These are phyloP conservation scores for Naganishia vaughanmartiniae DNA, from an alignment of 768 basidiomycete genomes.

Conservation along the genomic window DNA sequence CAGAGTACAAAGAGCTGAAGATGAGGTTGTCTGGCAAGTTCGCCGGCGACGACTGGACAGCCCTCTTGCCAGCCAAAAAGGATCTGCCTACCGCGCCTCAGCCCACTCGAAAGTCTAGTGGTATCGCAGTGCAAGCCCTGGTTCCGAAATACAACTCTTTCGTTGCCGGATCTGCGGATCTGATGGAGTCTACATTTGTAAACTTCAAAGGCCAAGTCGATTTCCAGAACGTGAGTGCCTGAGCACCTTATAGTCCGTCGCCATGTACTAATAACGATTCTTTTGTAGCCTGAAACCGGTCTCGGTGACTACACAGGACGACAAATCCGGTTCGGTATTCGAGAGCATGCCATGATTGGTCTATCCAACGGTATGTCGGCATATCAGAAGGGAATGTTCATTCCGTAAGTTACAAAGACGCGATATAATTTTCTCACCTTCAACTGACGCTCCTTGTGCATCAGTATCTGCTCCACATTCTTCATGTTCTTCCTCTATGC, in stretches of 20 bases:
- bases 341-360: constrained; percentile 50
- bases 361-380: constrained; percentile 47
- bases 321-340: constrained; percentile 49
- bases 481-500: constrained; percentile 53
- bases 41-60: constrained; percentile 39
- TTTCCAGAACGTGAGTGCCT: constrained; percentile 45
- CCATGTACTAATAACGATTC: no score
- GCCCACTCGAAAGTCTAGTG: constrained; percentile 43
- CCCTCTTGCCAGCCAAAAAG: constrained; percentile 38
- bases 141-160: constrained; percentile 41
- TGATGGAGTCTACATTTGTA: constrained; percentile 49
- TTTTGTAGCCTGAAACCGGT: constrained; percentile 37
- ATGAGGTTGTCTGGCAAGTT: constrained; percentile 39
- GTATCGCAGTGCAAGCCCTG: constrained; percentile 41
- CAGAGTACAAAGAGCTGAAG: constrained; percentile 37
- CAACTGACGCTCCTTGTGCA: background rate
- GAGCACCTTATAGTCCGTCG: background rate
- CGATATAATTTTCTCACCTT: background rate
- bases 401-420: constrained; percentile 40
- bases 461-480: constrained; percentile 48
- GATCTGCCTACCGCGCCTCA: constrained; percentile 36
- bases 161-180: constrained; percentile 43
- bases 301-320: constrained; percentile 47
- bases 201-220: constrained; percentile 42
- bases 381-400: constrained; percentile 50